phyloP scores from a whole-genome alignment of 2,329 filamentous ascomycete genomes.

The Aspergillus bombycis region DNA sequence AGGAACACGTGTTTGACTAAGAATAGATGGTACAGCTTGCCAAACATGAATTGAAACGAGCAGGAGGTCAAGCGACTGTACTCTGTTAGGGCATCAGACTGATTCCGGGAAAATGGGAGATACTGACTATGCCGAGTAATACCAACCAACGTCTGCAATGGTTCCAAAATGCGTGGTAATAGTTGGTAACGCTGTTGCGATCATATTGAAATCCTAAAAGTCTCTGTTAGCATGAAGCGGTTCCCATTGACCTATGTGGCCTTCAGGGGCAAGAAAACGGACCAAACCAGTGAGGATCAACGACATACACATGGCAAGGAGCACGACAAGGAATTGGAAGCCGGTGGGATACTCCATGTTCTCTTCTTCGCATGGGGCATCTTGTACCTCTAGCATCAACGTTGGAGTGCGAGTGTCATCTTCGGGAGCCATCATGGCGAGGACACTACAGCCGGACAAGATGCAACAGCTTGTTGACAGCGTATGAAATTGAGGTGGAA shows the following conservation, averaged over 20 bases:
- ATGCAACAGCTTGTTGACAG: neutral
- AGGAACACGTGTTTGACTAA: constrained; percentile 8
- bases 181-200: constrained; percentile 10
- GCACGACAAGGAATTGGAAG: neutral
- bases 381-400: neutral
- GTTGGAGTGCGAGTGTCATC: neutral
- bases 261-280: neutral
- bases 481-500: neutral
- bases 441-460: neutral
- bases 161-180: constrained; percentile 8
- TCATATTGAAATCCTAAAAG: constrained; percentile 9
- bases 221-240: neutral
- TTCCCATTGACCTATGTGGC: too few species aligned
- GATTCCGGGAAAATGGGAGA: neutral
- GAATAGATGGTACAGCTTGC: constrained; percentile 10
- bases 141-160: constrained; percentile 9
- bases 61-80: constrained; percentile 8
- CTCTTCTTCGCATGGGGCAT: neutral
- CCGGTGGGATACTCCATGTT: neutral
- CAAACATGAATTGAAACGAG: constrained; percentile 11
- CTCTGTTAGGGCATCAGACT: neutral
- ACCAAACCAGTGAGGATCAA: neutral
- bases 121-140: constrained; percentile 9
- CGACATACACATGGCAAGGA: neutral
- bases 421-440: neutral